Evolutionary conservation across 2,329 filamentous ascomycete species (phyloP), one percentile per base, ranked within the genome.

Genomic region (Coleophoma cylindrospora): DNA sequence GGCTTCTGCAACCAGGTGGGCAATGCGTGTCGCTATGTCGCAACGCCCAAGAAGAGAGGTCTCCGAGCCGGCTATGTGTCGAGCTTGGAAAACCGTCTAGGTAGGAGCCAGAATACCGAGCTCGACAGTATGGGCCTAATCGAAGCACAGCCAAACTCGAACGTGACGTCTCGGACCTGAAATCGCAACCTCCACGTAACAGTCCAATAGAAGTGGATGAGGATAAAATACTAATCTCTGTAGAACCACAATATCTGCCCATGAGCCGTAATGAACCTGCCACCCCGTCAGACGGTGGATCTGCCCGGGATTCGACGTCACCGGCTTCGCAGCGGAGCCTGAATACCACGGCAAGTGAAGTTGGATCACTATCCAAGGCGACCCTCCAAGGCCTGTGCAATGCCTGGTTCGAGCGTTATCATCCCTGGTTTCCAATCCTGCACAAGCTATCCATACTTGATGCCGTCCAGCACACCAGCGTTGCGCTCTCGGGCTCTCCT

Each of bases 21-120:
- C 22, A 51, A 51, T 32, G 41, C 48, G 15, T 63, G 61, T 50
- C 47, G 55, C 15, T 63, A 64, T 54, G 53, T 60, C 4, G 34
- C 48, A 10, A 49, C 57, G 27, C 52, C 58, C 21, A 61, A 57
- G 49, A 65, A 64, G 52, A 55, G 57, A 14, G 63, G 63, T 13
- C 53, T 64, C 10, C 54, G 63, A 11, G 63, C 68, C 19, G 68
- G 68, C n/a, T 70, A 70, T 55, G 68, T 70, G 5, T 64, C 66
- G 12, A 56, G 63, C 34, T 53, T 70, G 11, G 68, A 70, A 53
- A 58, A 61, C 47, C 57, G 68, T 27, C 54, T 70, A 47, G 60
- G 67, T 69, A 49, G 12, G 58, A 50, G 21, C 32, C 14, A 15
- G n/a, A 15, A 27, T 41, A n/a, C 11, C 11, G 17, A 9, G 6